Percentiles rank a stretch among this genome's conserved stretches.
These are phyloP conservation scores for Colletotrichum cereale DNA, from an alignment of 2,329 filamentous ascomycete species.

Conservation along the genomic window DNA sequence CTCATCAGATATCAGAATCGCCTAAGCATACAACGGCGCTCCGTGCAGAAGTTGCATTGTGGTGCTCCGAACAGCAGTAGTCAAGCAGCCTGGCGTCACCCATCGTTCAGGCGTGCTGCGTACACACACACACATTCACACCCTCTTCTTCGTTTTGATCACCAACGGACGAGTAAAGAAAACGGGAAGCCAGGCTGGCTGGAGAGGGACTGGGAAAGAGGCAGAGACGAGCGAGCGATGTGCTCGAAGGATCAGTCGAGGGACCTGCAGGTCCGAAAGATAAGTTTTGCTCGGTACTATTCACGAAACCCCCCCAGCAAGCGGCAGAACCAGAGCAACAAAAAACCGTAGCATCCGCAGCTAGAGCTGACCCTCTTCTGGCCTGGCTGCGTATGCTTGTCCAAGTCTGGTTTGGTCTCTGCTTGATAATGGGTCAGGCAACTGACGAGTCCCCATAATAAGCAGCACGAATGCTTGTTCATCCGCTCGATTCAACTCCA, in stretches of 20 bases:
- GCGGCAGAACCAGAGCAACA: conserved; percentile 18
- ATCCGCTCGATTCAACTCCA: conserved; percentile 39
- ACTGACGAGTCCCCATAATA: conserved; percentile 33
- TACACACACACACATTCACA: conserved; percentile 9
- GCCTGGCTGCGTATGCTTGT: conserved; percentile 26
- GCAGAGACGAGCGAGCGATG: conserved; percentile 4
- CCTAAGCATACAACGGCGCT: conserved; percentile 16
- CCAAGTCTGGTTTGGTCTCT: conserved; percentile 31
- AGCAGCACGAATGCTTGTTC: conserved; percentile 39
- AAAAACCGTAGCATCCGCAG: conserved; percentile 21
- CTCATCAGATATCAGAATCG: conserved; percentile 41
- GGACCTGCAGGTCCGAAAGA: conserved; percentile 35
- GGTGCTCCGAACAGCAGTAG: conserved; percentile 15
- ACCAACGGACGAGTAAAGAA: conserved; percentile 8
- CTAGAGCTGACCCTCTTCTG: conserved; percentile 1
- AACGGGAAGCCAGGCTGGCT: background rate
- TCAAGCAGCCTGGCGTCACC: conserved; percentile 33
- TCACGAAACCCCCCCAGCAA: conserved; percentile 13
- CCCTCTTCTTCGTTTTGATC: conserved; percentile 2
- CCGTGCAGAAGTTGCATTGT: conserved; percentile 20
- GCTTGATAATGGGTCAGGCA: conserved; percentile 31
- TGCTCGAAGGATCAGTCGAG: conserved; percentile 26
- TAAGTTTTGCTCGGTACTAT: conserved; percentile 24
- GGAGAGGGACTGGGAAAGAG: conserved; percentile 17
- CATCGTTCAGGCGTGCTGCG: background rate